A percentile compares a stretch with the other conserved stretches of the same genome.
Conservation (phyloP, 352 stramenopile genomes). For the Phytophthora syringae region DNA sequence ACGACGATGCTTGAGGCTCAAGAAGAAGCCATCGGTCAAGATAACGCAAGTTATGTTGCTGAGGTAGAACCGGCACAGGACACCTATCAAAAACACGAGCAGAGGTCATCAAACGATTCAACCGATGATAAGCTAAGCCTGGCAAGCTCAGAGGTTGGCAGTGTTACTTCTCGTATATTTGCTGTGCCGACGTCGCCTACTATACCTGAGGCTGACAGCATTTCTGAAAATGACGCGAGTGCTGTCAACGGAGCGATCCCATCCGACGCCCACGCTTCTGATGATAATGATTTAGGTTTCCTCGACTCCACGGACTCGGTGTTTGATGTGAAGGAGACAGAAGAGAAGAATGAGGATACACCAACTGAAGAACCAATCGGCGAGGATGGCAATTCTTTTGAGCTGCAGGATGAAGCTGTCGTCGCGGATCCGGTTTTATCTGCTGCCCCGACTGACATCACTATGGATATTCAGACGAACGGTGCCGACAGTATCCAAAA, state of each 20-base stretch:
- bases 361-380: not conserved
- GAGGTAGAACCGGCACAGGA: not conserved
- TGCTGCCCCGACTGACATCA: slow-evolving; percentile 48
- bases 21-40: slow-evolving; percentile 6
- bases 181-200: not conserved
- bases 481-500: slow-evolving; percentile 19
- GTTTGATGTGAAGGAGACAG: slow-evolving; percentile 20
- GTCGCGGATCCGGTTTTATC: slow-evolving; percentile 11
- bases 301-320: slow-evolving; percentile 22
- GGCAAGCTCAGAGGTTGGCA: not conserved
- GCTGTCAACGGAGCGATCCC: not conserved
- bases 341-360: not conserved
- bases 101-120: not conserved
- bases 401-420: not conserved
- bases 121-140: slow-evolving; percentile 5
- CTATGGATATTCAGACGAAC: slow-evolving; percentile 52
- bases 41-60: not conserved
- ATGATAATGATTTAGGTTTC: slow-evolving; percentile 35
- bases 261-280: not conserved
- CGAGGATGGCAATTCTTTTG: not conserved
- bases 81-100: not conserved
- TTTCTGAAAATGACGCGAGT: not conserved
- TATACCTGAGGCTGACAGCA: not conserved
- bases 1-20: slow-evolving; percentile 18
- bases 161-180: slow-evolving; percentile 18